A percentile compares a stretch with the other conserved stretches of the same genome.
Evolutionary conservation across 495 filamentous ascomycete genomes (phyloP).

Genomic region (Penicillium ucsense): DNA sequence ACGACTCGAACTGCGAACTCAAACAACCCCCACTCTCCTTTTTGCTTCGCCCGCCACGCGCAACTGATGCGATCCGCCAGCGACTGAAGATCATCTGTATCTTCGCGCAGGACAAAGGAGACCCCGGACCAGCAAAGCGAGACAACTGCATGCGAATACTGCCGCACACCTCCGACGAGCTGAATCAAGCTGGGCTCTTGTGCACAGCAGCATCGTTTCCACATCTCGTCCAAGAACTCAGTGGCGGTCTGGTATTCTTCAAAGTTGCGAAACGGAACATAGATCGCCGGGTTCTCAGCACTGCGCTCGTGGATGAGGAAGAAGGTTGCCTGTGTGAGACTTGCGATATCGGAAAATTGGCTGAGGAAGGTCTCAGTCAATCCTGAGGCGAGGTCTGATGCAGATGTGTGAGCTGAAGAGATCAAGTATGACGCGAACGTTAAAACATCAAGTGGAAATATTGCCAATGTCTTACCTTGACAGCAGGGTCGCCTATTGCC

Average conservation of each 20-base stretch:
- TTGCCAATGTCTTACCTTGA: too few species aligned
- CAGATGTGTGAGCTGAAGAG: too few species aligned
- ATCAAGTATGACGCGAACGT: too few species aligned
- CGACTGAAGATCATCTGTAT: conserved; percentile 2
- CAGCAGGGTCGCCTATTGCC: too few species aligned
- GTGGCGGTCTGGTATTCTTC: conserved; percentile 1
- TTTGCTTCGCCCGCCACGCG: conserved; percentile 6
- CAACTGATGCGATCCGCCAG: conserved; percentile 3
- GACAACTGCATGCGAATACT: conserved; percentile 1
- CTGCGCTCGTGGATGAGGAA: conserved; percentile 11
- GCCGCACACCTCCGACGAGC: not conserved
- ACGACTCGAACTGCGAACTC: conserved; percentile 7
- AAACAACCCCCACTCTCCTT: not conserved
- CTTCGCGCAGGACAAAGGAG: conserved; percentile 5
- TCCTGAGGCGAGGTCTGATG: too few species aligned
- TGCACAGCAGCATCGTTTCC: conserved; percentile 1
- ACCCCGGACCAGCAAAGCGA: conserved; percentile 1
- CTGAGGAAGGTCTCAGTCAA: not conserved
- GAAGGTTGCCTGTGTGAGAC: not conserved
- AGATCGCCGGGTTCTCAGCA: conserved; percentile 2
- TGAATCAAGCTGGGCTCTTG: not conserved
- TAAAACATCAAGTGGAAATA: too few species aligned
- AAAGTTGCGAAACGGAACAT: conserved; percentile 7
- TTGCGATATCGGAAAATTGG: not conserved
- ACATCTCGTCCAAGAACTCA: conserved; percentile 9